A percentile compares a stretch with the other conserved stretches of the same genome.
These are phyloP conservation scores for Fusarium nodosum DNA, from an alignment of 2,329 filamentous ascomycete species.

Conservation along the genomic window DNA sequence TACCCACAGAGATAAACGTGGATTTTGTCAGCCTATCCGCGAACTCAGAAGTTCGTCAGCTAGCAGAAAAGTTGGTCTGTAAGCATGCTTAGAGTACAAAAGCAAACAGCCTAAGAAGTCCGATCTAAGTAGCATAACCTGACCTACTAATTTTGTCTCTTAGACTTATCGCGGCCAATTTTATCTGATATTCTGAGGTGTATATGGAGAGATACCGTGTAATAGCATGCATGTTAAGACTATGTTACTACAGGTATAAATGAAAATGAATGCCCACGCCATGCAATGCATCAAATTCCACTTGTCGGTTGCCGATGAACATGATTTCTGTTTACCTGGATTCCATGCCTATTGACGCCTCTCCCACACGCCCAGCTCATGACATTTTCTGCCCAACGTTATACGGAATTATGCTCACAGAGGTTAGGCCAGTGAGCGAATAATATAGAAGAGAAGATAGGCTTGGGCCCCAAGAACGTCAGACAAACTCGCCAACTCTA, in stretches of 20 bases:
- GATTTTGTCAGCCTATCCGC: neutral
- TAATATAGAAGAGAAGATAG: slow-evolving; percentile 90
- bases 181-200: neutral
- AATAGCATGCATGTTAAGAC: slow-evolving; percentile 5
- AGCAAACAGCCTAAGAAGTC: too few relatives aligned
- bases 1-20: neutral
- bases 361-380: neutral
- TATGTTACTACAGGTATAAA: slow-evolving; percentile 18
- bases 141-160: too few relatives aligned
- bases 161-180: too few relatives aligned
- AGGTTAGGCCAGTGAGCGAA: slow-evolving; percentile 68
- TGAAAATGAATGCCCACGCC: slow-evolving; percentile 39
- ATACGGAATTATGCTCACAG: neutral
- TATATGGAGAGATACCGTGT: slow-evolving; percentile 10
- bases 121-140: too few relatives aligned
- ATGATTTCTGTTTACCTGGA: slow-evolving; percentile 10
- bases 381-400: neutral
- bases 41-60: neutral
- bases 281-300: slow-evolving; percentile 38
- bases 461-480: slow-evolving; percentile 89
- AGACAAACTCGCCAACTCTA: slow-evolving; percentile 84
- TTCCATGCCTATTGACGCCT: slow-evolving; percentile 32
- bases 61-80: neutral
- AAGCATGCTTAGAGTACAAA: too few relatives aligned
- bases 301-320: slow-evolving; percentile 17